Percentiles rank a stretch among this genome's conserved stretches.
Evolutionary conservation across 768 basidiomycete species (phyloP).

Genomic region (Boletus edulis): DNA sequence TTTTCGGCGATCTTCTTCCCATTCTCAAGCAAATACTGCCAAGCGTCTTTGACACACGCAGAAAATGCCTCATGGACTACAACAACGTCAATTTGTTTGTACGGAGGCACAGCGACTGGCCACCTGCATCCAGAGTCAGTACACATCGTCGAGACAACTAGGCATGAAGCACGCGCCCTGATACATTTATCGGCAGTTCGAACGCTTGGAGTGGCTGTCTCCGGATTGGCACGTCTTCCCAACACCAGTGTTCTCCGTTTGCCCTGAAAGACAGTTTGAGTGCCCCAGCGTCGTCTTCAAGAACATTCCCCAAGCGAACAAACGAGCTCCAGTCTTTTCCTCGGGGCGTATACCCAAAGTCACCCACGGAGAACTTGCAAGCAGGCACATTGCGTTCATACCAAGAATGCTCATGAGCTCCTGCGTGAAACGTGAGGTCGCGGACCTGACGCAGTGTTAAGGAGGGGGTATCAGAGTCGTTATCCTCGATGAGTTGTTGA

Average conservation of each 20-base stretch:
- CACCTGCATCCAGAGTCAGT: conserved; percentile 32
- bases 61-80: conserved; percentile 35
- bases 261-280: conserved; percentile 24
- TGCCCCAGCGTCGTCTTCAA: conserved; percentile 27
- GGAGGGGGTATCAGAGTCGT: conserved; percentile 25
- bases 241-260: conserved; percentile 36
- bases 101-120: conserved; percentile 41
- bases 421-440: conserved; percentile 34
- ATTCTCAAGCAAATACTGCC: conserved; percentile 36
- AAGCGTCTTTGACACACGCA: conserved; percentile 33
- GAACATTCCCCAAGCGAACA: conserved; percentile 38
- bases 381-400: conserved; percentile 38
- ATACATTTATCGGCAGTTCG: conserved; percentile 30
- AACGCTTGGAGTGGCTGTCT: conserved; percentile 35
- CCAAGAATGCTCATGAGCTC: conserved; percentile 41
- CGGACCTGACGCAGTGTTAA: conserved; percentile 39
- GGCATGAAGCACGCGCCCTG: conserved; percentile 27
- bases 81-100: conserved; percentile 37
- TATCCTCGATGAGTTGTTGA: conserved; percentile 34
- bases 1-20: conserved; percentile 32
- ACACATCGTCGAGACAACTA: background rate
- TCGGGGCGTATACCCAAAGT: conserved; percentile 42
- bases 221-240: conserved; percentile 33
- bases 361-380: conserved; percentile 41
- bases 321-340: conserved; percentile 38